A percentile compares a stretch with the other conserved stretches of the same genome.
Evolutionary conservation across 1,139 yeast genomes (phyloP).

Genomic region (Nematodospora anomalae): DNA sequence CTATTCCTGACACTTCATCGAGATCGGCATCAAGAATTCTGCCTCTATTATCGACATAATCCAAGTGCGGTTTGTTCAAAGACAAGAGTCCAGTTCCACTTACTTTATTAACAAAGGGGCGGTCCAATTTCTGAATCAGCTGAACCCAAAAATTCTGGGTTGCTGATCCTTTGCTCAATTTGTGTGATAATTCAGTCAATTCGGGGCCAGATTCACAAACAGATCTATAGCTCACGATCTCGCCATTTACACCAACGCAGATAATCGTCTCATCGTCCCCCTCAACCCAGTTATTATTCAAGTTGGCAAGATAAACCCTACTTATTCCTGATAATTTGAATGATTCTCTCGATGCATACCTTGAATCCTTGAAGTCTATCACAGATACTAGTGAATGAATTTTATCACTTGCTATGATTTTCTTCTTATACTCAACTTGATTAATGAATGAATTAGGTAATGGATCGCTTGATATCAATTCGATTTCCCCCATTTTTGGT

Average conservation of each 20-base stretch:
- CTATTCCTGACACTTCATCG: slow-evolving; percentile 27
- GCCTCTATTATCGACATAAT: slow-evolving; percentile 26
- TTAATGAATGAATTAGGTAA: slow-evolving; percentile 40
- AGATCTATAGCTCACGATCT: slow-evolving; percentile 32
- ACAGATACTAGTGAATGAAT: slow-evolving; percentile 39
- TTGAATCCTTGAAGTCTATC: slow-evolving; percentile 19
- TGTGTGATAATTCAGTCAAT: slow-evolving; percentile 12
- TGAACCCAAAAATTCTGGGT: slow-evolving; percentile 2
- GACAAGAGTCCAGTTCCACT: slow-evolving; percentile 44
- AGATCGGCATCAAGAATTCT: slow-evolving; percentile 38
- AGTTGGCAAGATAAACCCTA: slow-evolving; percentile 33
- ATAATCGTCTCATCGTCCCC: slow-evolving; percentile 23
- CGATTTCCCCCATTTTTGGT: slow-evolving; percentile 13
- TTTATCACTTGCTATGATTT: slow-evolving; percentile 43
- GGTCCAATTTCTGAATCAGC: slow-evolving; percentile 24
- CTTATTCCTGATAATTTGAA: slow-evolving; percentile 43
- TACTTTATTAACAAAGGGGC: slow-evolving; percentile 39
- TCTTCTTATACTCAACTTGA: slow-evolving; percentile 28
- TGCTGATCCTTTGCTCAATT: background rate
- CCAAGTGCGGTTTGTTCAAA: slow-evolving; percentile 39
- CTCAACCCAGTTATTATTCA: slow-evolving; percentile 35
- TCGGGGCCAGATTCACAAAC: slow-evolving; percentile 17
- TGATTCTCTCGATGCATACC: slow-evolving; percentile 8
- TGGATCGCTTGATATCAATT: slow-evolving; percentile 33
- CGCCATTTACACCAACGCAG: slow-evolving; percentile 53